Base-by-base conservation (phyloP, 2,329 filamentous ascomycete species). In the Diaporthe citri region DNA sequence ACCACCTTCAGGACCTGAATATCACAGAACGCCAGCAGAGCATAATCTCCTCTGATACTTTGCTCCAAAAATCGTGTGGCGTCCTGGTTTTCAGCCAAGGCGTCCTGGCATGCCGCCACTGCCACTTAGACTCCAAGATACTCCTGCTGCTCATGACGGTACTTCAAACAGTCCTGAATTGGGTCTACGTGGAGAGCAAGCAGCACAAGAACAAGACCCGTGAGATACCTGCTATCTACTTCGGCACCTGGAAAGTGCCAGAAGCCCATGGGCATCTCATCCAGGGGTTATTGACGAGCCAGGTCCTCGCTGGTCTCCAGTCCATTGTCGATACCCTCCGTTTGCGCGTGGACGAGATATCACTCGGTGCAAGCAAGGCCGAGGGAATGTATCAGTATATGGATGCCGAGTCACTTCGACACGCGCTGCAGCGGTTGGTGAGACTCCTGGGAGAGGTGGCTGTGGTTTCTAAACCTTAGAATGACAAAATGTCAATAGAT, bases 91-190 rank as follows among this genome's bases (percentile, higher is more conserved):
- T n/a, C 51, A 55, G 22, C 22, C 22, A 55, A 28, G 51, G 51
- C 51, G 25, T 55, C 22, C 51, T 55, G 51, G 25, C 51, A 25
- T 55, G 51, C 15, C 51, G 17, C 22, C 22, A 55, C 51, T 55
- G 51, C 51, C 51, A 28, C 25, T 17, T 55, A n/a, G 51, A 55
- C 51, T 55, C 51, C 10, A 55, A 55, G 25, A 55, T 55, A 9
- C 51, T 55, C 51, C 51, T 55, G 51, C 51, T 55, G 51, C 22
- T 55, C 51, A 55, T 55, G 51, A 55, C 51, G 51, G 51, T 55
- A 25, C 51, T 55, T 25, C 51, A 55, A 28, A 55, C 51, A 22
- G 51, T 55, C 22, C 25, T 55, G 25, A 55, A 55, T 28, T 55
- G 51, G 51, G 25, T 55, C 51, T 55, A 28, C 51, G 51, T 55